Conservation (phyloP, 148 eudicot genomes). For the Dysphania ambrosioides region DNA sequence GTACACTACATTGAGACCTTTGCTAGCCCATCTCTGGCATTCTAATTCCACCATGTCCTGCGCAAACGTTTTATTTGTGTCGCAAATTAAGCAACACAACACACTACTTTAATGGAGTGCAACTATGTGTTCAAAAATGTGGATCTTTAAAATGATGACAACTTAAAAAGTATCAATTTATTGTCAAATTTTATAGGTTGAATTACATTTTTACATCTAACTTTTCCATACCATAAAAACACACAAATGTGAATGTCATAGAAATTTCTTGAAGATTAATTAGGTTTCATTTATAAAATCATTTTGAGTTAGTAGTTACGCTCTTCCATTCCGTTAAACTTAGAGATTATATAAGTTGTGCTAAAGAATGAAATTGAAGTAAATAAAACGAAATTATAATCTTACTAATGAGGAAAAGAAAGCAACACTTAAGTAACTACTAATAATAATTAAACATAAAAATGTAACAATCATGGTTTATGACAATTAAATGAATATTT, state of each 20-base stretch:
- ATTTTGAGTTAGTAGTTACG: not conserved
- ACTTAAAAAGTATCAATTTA: not conserved
- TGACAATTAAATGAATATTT: not conserved
- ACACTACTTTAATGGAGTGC: not conserved
- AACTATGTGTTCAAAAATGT: not conserved
- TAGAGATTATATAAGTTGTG: not conserved
- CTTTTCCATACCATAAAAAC: not conserved
- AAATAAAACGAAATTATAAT: not conserved
- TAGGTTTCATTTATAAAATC: not conserved
- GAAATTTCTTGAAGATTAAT: not conserved
- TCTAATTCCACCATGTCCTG: conserved; percentile 87
- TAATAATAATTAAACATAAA: not conserved
- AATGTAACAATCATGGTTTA: not conserved
- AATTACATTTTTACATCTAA: not conserved
- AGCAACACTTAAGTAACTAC: not conserved
- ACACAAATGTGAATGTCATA: not conserved
- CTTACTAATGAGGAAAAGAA: conserved; percentile 4
- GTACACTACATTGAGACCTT: conserved; percentile 73
- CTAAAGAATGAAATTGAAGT: not conserved
- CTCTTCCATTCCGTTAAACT: not conserved
- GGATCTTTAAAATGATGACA: not conserved
- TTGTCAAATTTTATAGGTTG: not conserved
- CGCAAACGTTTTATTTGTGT: not conserved
- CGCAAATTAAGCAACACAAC: not conserved
- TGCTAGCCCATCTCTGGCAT: conserved; percentile 75